Conservation (phyloP, 768 basidiomycete species). For the Antrodiella citrinella region DNA sequence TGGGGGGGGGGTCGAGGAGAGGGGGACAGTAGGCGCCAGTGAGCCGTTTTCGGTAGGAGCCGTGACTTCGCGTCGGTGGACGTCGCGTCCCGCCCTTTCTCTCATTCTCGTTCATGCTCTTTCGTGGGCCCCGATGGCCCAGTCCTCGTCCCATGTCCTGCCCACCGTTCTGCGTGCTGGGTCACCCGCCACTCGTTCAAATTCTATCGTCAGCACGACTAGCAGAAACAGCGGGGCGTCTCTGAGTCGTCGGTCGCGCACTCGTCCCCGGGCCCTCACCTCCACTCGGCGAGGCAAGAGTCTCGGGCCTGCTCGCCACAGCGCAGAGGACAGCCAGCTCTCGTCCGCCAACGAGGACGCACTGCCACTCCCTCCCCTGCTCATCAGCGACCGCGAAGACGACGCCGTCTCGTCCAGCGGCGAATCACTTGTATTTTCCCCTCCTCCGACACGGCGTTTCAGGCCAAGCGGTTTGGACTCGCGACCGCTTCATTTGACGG, state of each 20-base stretch:
- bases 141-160: constrained; percentile 19
- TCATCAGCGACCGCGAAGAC: not conserved
- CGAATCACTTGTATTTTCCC: not conserved
- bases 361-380: constrained; percentile 11
- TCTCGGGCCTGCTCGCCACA: constrained; percentile 4
- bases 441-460: not conserved
- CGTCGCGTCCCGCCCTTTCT: not conserved
- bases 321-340: constrained; percentile 9
- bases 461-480: not conserved
- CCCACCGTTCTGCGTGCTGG: constrained; percentile 8
- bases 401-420: not conserved
- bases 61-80: not conserved
- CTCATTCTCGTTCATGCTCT: constrained; percentile 19
- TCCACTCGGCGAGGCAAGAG: constrained; percentile 19
- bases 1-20: not conserved
- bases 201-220: constrained; percentile 22
- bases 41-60: not conserved
- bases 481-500: not conserved
- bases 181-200: constrained; percentile 20
- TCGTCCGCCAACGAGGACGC: constrained; percentile 11
- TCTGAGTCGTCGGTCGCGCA: constrained; percentile 24
- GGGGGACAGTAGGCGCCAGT: not conserved
- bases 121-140: constrained; percentile 22
- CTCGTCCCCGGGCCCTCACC: constrained; percentile 21
- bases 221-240: constrained; percentile 15